Conservation (phyloP, 2,329 filamentous ascomycete genomes). For the Myriosclerotinia curreyana region DNA sequence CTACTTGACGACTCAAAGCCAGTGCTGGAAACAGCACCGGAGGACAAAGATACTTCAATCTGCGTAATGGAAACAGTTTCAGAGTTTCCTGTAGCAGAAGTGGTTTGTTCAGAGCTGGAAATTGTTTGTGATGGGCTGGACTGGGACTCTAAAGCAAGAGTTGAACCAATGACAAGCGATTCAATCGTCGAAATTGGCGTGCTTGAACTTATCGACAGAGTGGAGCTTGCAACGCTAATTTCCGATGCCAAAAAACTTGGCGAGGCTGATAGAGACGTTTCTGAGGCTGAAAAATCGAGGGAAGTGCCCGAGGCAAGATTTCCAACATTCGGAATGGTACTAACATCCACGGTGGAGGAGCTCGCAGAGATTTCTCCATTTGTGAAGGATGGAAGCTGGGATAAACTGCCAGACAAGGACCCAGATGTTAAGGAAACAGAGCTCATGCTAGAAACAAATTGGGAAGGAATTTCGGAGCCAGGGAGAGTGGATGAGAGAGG, state of each 20-base stretch:
- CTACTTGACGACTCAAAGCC: background rate
- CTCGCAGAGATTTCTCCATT: background rate
- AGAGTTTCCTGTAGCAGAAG: background rate
- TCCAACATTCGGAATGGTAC: background rate
- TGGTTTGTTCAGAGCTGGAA: background rate
- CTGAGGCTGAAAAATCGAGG: background rate
- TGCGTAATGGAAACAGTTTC: background rate
- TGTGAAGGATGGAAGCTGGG: background rate
- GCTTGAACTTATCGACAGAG: background rate
- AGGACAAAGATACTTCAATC: background rate
- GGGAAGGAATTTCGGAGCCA: background rate
- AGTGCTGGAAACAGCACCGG: background rate
- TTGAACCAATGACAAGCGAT: background rate
- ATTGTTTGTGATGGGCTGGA: background rate
- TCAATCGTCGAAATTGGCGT: background rate
- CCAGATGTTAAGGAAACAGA: background rate
- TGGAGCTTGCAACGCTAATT: background rate
- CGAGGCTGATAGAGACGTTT: background rate
- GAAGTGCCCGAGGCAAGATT: background rate
- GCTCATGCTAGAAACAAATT: background rate
- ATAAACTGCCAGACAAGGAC: background rate
- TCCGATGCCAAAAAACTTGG: slow-evolving; percentile 1
- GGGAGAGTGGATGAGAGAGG: background rate
- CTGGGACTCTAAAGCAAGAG: background rate
- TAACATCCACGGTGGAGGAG: background rate